These are phyloP conservation scores for Xylariaceae sp. DNA, from an alignment of 2,329 filamentous ascomycete genomes.

Conservation along the genomic window DNA sequence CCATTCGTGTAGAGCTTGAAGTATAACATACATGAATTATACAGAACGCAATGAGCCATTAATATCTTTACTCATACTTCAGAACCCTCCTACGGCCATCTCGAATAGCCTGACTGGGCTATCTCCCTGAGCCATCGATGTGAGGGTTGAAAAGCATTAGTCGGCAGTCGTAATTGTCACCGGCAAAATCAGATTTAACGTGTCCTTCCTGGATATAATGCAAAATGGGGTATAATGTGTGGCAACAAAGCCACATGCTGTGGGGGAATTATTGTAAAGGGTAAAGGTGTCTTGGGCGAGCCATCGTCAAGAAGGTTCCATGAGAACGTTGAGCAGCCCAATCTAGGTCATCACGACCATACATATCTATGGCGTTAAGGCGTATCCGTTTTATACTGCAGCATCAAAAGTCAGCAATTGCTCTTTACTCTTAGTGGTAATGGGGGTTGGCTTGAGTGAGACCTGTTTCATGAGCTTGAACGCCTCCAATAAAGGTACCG, in stretches of 20 bases:
- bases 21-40: conserved; percentile 22
- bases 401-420: conserved; percentile 8
- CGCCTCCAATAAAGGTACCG: no score
- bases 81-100: conserved; percentile 9
- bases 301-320: conserved; percentile 7
- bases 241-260: conserved; percentile 9
- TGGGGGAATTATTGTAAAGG: not conserved
- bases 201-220: conserved; percentile 14
- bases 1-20: conserved; percentile 7
- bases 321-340: conserved; percentile 2
- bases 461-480: not conserved
- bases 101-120: conserved; percentile 7
- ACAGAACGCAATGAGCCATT: conserved; percentile 25
- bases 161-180: conserved; percentile 6
- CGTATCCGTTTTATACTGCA: conserved; percentile 24
- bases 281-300: not conserved
- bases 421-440: not conserved
- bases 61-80: conserved; percentile 12
- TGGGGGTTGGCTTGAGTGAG: not conserved
- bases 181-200: conserved; percentile 7
- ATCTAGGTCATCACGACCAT: conserved; percentile 8
- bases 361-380: conserved; percentile 7
- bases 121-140: conserved; percentile 3
- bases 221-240: conserved; percentile 26
- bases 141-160: conserved; percentile 3